Evolutionary conservation across 225 moss, liverwort and hornwort species (phyloP).

Genomic region (Ulota crispa): DNA sequence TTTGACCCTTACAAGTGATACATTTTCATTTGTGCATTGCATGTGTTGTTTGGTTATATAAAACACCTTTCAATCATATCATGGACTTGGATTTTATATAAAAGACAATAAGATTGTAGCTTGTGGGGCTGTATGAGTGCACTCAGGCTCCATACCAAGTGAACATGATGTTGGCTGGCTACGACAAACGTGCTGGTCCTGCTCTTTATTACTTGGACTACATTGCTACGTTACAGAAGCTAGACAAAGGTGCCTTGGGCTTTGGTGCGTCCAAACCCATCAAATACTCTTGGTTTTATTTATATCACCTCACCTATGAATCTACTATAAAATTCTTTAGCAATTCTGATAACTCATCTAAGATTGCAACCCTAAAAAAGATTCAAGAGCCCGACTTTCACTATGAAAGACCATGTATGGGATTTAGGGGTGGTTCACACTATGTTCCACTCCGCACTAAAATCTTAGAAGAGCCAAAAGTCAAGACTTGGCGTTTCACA

Average conservation of each 20-base stretch:
- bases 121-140: constrained; percentile 2
- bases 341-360: neutral
- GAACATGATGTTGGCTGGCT: constrained; percentile 87
- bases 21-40: no score
- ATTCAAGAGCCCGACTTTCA: neutral
- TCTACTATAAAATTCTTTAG: neutral
- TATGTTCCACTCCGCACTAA: no score
- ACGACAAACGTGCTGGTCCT: constrained; percentile 65
- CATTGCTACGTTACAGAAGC: constrained; percentile 78
- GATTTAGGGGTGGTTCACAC: neutral
- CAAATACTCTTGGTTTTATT: neutral
- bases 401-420: neutral
- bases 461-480: no score
- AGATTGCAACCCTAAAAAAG: neutral
- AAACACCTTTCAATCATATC: no score
- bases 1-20: no score
- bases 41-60: no score
- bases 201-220: constrained; percentile 83
- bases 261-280: constrained; percentile 53
- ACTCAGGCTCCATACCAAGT: constrained; percentile 77
- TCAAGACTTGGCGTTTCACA: no score
- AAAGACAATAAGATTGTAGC: no score
- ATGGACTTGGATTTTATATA: no score
- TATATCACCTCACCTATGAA: neutral
- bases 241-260: constrained; percentile 74